phyloP scores from a whole-genome alignment of 805 yeast species.

The Sugiyamaella chiloensis region DNA sequence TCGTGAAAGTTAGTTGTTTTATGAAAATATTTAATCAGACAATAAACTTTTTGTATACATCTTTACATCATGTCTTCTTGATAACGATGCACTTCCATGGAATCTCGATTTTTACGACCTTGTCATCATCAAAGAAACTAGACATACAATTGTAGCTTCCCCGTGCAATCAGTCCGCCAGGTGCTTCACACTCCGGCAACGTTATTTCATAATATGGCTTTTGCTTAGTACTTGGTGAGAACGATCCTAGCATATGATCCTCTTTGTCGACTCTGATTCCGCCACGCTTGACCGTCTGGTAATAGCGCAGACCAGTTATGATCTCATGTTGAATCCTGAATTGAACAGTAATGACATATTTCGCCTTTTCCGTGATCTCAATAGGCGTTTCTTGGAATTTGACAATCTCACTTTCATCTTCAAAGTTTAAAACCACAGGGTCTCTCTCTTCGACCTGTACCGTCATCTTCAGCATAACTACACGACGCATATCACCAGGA shows the following conservation, averaged over 20 bases:
- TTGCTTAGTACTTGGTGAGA: constrained; percentile 79
- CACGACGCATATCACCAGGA: constrained; percentile 70
- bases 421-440: constrained; percentile 68
- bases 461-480: constrained; percentile 75
- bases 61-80: too few species aligned
- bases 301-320: constrained; percentile 83
- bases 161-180: constrained; percentile 83
- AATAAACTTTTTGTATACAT: too few species aligned
- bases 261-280: constrained; percentile 83
- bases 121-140: constrained; percentile 87
- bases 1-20: too few species aligned
- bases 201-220: constrained; percentile 69
- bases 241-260: constrained; percentile 87
- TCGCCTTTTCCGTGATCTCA: constrained; percentile 72
- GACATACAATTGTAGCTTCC: constrained; percentile 80
- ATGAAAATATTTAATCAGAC: too few species aligned
- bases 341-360: constrained; percentile 66
- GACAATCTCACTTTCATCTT: constrained; percentile 56
- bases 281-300: constrained; percentile 79
- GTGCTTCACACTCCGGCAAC: constrained; percentile 76
- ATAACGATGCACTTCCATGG: constrained; percentile 54
- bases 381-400: constrained; percentile 61
- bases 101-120: constrained; percentile 62
- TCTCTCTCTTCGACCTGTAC: constrained; percentile 62
- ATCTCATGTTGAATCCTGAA: constrained; percentile 88